Percentiles rank a stretch among this genome's conserved stretches.
Conservation (phyloP, 345 rosid species). For the Hirschfeldia incana region DNA sequence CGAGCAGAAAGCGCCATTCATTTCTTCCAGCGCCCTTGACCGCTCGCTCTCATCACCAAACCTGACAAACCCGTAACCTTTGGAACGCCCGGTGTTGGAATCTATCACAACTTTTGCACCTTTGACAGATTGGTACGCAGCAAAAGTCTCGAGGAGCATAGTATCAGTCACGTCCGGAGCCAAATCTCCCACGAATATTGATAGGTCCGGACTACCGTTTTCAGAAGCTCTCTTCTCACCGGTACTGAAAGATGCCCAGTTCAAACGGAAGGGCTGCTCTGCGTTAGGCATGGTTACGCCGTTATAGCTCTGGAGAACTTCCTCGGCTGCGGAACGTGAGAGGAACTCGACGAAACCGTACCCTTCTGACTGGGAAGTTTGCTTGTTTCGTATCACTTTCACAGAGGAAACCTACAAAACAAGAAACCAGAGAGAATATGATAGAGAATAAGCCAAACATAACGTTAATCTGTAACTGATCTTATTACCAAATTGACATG, state of each 20-base stretch:
- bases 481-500: not conserved
- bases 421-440: not conserved
- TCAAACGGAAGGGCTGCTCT: constrained; percentile 77
- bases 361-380: constrained; percentile 77
- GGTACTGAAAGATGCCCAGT: constrained; percentile 82
- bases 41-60: constrained; percentile 82
- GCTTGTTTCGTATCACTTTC: constrained; percentile 84
- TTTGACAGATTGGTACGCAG: constrained; percentile 72
- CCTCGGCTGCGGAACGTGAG: constrained; percentile 73
- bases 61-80: constrained; percentile 95
- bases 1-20: constrained; percentile 79
- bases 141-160: constrained; percentile 71
- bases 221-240: constrained; percentile 67
- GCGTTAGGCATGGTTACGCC: constrained; percentile 74
- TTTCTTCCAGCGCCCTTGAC: constrained; percentile 74
- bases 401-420: constrained; percentile 61
- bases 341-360: constrained; percentile 83
- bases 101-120: constrained; percentile 86
- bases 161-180: constrained; percentile 81
- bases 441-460: not conserved
- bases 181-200: constrained; percentile 86
- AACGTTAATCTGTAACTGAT: not conserved
- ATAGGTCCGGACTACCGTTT: constrained; percentile 62
- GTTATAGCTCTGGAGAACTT: constrained; percentile 68
- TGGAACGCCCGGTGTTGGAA: constrained; percentile 77